Conservation (phyloP, 1,139 yeast genomes). For the Yamadazyma trypodendri region DNA sequence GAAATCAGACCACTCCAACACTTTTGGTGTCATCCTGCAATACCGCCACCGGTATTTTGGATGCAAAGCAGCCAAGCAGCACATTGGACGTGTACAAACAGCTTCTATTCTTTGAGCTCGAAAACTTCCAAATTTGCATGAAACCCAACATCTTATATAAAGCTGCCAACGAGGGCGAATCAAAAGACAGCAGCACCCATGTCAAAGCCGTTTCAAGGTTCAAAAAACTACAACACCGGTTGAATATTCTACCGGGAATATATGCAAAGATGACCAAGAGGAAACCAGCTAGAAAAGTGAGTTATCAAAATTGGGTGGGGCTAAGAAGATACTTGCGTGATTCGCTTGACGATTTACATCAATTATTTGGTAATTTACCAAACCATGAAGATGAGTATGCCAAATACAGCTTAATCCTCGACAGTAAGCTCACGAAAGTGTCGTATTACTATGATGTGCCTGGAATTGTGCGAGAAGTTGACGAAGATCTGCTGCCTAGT, state of each 20-base stretch:
- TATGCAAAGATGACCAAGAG: constrained; percentile 6
- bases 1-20: constrained; percentile 77
- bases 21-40: constrained; percentile 62
- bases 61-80: constrained; percentile 50
- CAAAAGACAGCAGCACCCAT: constrained; percentile 1
- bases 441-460: constrained; percentile 70
- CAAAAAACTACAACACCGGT: constrained; percentile 24
- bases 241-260: constrained; percentile 8
- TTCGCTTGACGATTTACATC: constrained; percentile 27
- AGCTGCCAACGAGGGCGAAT: constrained; percentile 14
- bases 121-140: constrained; percentile 56
- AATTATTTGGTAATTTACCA: constrained; percentile 26
- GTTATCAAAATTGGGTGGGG: constrained; percentile 37
- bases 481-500: constrained; percentile 43
- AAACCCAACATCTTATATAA: constrained; percentile 66
- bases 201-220: constrained; percentile 9
- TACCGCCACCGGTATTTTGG: constrained; percentile 58
- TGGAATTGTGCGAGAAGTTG: constrained; percentile 46
- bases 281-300: constrained; percentile 8
- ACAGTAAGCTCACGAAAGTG: constrained; percentile 54
- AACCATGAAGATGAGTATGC: constrained; percentile 70
- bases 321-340: constrained; percentile 44
- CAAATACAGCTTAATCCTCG: constrained; percentile 71
- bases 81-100: constrained; percentile 56
- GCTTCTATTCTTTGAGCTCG: constrained; percentile 41